phyloP scores from a whole-genome alignment of 2,329 filamentous ascomycete species.

The Zymoseptoria passerinii region DNA sequence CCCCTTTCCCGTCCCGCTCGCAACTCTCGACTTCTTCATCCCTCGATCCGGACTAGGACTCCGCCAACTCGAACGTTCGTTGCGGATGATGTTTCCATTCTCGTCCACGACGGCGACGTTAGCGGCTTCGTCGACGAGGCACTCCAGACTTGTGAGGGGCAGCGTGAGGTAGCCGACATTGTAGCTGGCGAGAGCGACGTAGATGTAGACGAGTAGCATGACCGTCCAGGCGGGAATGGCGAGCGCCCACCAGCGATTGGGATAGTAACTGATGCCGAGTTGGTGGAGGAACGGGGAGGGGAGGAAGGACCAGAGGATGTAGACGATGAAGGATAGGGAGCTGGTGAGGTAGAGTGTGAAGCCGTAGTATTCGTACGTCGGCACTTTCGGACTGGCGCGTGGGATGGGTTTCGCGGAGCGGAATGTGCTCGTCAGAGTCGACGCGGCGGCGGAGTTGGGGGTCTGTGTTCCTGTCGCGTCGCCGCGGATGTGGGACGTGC shows the following conservation, averaged over 20 bases:
- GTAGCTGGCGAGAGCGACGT: conserved; percentile 82
- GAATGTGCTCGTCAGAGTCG: conserved; percentile 48
- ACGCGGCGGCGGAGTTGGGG: conserved; percentile 50
- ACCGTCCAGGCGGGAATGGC: conserved; percentile 87
- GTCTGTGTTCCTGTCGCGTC: conserved; percentile 31
- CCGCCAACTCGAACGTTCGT: conserved; percentile 23
- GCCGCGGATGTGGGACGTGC: conserved; percentile 19
- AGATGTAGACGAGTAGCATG: conserved; percentile 83
- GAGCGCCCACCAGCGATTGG: conserved; percentile 94
- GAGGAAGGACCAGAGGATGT: conserved; percentile 77
- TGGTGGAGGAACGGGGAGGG: conserved; percentile 86
- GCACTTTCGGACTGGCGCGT: conserved; percentile 81
- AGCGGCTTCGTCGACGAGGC: conserved; percentile 82
- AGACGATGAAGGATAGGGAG: conserved; percentile 67
- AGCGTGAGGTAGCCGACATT: conserved; percentile 85
- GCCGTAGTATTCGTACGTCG: conserved; percentile 99
- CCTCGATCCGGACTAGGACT: conserved; percentile 4
- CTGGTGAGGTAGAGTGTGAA: conserved; percentile 94
- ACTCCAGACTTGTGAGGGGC: conserved; percentile 71
- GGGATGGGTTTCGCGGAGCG: conserved; percentile 57
- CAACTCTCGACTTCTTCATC: conserved; percentile 14
- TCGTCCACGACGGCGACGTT: conserved; percentile 75
- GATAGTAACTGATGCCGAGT: conserved; percentile 92
- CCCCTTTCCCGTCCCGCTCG: conserved; percentile 32
- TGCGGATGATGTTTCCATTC: conserved; percentile 50